Evolutionary conservation across 495 filamentous ascomycete species (phyloP), one percentile per base, ranked within the genome.

Genomic region (Ascobolus immersus): DNA sequence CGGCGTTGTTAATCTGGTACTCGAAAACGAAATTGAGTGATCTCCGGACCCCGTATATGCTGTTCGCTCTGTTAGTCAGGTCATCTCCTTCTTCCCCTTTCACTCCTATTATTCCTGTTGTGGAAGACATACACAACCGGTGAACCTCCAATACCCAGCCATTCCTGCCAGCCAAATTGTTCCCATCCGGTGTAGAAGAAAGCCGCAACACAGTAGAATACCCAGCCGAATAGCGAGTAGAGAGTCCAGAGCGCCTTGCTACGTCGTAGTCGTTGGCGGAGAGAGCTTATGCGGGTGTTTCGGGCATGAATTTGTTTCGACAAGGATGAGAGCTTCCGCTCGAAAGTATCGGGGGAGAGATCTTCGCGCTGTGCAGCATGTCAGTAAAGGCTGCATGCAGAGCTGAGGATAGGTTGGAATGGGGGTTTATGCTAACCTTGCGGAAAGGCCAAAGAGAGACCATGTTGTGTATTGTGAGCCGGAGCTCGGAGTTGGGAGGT

Each of bases 321-420:
- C 26, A 96, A 65, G 8, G 67, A 63, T 11, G 76, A 73, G 26
- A 96, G 71, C 0, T 73, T 66, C 55, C 80, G 90, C 53, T 96
- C 86, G 45, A 94, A 96, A 4, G 70, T 75, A 24, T 82, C 84
- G 2, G 84, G 74, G 42, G 82, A 91, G 50, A 65, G 73, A 44
- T 77, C 69, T 38, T 79, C 65, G 54, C 73, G 68, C 78, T 89
- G 44, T 17, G 15, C 14, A 30, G 28, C 18, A 17, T 4, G 28
- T 10, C 12, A 31, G 28, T 12, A 17, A 10, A 4, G 18, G 15
- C 15, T 31, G 21, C 7, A 22, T 11, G 36, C 14, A 25, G 20
- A 27, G 13, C 12, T 7, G 26, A 31, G 35, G 19, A 47, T 35
- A 40, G 17, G 40, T 23, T 43, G 39, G 36, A 23, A 31, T 29